Conservation (phyloP, 75 land plant species). For the Sequoia sempervirens region DNA sequence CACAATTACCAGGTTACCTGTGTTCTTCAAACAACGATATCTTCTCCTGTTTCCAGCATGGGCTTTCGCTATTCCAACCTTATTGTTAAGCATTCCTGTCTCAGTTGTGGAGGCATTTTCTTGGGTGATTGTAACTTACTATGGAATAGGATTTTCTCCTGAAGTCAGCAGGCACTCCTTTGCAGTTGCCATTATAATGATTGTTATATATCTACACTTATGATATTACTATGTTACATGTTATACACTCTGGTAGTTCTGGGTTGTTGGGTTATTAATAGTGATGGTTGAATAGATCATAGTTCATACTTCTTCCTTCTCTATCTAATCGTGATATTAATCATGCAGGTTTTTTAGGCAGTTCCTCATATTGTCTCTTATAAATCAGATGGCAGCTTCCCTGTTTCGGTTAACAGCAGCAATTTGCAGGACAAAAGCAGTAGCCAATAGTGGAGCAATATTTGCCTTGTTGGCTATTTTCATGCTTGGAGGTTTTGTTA, state of each 20-base stretch:
- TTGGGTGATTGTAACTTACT: constrained; percentile 24
- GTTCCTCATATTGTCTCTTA: constrained; percentile 33
- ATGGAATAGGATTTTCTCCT: constrained; percentile 28
- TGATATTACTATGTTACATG: neutral
- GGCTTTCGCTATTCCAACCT: constrained; percentile 21
- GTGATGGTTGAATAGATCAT: neutral
- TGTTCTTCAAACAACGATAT: constrained; percentile 22
- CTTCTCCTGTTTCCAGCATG: constrained; percentile 19
- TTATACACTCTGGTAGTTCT: neutral
- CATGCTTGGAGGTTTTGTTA: constrained; percentile 49
- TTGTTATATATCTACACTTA: neutral
- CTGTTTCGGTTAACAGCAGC: constrained; percentile 59
- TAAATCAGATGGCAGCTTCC: constrained; percentile 61
- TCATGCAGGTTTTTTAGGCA: constrained; percentile 49
- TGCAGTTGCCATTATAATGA: neutral
- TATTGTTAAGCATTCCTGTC: constrained; percentile 19
- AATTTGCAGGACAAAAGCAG: constrained; percentile 40
- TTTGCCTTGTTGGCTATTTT: constrained; percentile 33
- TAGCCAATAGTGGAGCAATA: constrained; percentile 52
- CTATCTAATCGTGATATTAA: neutral
- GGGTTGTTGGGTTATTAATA: neutral
- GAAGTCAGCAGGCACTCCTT: constrained; percentile 18
- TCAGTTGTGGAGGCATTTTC: constrained; percentile 28
- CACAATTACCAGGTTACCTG: constrained; percentile 25
- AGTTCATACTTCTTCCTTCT: neutral